Evolutionary conservation across 208 protist genomes (phyloP), one percentile per base, ranked within the genome.

Genomic region (Wallacemonas sp.): DNA sequence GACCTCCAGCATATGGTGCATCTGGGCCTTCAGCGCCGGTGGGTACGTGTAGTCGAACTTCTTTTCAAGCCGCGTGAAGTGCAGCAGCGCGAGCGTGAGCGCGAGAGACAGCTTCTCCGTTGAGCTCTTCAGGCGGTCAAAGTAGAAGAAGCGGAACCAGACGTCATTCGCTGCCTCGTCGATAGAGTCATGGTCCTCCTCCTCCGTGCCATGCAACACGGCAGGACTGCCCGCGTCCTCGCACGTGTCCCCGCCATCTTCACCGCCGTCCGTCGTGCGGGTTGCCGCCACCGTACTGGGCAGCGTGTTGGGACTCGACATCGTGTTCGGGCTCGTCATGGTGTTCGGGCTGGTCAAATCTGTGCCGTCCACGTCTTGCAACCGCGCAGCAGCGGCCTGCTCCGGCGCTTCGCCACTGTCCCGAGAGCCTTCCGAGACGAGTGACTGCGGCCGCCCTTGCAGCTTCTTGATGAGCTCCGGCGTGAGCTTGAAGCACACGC

Each of bases 111-210:
- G 36, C 45, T 55, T 52, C 61, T 67, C 44, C 45, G 48, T 36
- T 7, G 61, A 36, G 45, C 46, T 67, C 61, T 67, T 67, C 28
- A 67, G 61, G 5, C 48, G 41, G 29, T 57, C 48, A 44, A 67
- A 67, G 28, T 46, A 67, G 46, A 49, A 67, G 61, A 32, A 67
- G 16, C 61, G 61, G 25, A 67, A 57, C 61, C 61, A 64, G 22
- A 45, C 26, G n/a, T n/a, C n/a, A n/a, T n/a, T n/a, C n/a, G n/a
- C n/a, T n/a, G n/a, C n/a, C n/a, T n/a, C n/a, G n/a, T n/a, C n/a
- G n/a, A n/a, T n/a, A n/a, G n/a, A n/a, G n/a, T n/a, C n/a, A n/a
- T n/a, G n/a, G n/a, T n/a, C n/a, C n/a, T n/a, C n/a, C n/a, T n/a
- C n/a, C n/a, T n/a, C n/a, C n/a, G n/a, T n/a, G n/a, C n/a, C n/a